phyloP scores from a whole-genome alignment of 2,329 filamentous ascomycete genomes.

The Venturia effusa region DNA sequence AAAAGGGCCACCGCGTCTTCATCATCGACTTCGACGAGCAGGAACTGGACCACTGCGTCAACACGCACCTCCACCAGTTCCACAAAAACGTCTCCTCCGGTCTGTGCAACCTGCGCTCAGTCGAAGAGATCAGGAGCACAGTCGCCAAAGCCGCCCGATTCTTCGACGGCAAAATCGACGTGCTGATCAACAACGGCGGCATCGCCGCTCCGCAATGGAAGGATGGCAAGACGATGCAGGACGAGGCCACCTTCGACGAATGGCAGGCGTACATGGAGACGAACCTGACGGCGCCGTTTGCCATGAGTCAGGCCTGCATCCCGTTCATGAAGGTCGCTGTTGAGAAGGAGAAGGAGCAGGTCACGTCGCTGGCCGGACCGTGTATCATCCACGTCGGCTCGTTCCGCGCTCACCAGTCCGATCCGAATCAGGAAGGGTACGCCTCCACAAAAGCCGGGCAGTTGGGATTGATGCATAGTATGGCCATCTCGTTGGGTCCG shows the following conservation, averaged over 20 bases:
- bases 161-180: slow-evolving; percentile 29
- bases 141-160: slow-evolving; percentile 32
- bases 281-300: slow-evolving; percentile 37
- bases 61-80: slow-evolving; percentile 24
- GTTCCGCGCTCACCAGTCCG: slow-evolving; percentile 35
- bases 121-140: slow-evolving; percentile 29
- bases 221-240: slow-evolving; percentile 36
- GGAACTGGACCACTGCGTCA: slow-evolving; percentile 24
- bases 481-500: slow-evolving; percentile 24
- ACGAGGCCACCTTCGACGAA: slow-evolving; percentile 30
- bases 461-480: slow-evolving; percentile 27
- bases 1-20: slow-evolving; percentile 29
- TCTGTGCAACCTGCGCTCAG: slow-evolving; percentile 34
- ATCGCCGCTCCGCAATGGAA: slow-evolving; percentile 31
- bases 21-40: slow-evolving; percentile 25
- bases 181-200: slow-evolving; percentile 27
- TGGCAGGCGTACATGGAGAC: slow-evolving; percentile 38
- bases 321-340: slow-evolving; percentile 33
- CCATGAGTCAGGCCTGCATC: slow-evolving; percentile 35
- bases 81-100: slow-evolving; percentile 24
- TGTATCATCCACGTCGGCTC: slow-evolving; percentile 37
- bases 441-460: slow-evolving; percentile 30
- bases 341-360: slow-evolving; percentile 13
- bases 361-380: slow-evolving; percentile 25
- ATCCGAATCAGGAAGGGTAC: slow-evolving; percentile 40